These are phyloP conservation scores for Pestalotiopsis sp. DNA, from an alignment of 2,329 filamentous ascomycete species.

Conservation along the genomic window DNA sequence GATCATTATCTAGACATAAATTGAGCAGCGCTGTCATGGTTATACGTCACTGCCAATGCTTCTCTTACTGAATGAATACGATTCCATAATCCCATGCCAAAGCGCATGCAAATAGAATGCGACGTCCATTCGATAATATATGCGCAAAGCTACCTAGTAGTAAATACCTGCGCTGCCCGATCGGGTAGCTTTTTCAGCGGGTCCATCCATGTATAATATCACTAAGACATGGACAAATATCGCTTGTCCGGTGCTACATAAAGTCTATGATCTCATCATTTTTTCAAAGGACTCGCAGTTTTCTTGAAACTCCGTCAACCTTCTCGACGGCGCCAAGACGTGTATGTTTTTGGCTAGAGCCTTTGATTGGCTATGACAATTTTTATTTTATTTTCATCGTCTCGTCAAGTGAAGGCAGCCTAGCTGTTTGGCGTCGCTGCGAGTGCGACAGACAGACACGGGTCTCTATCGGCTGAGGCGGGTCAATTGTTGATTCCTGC, in stretches of 20 bases:
- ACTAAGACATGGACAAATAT: too few relatives aligned
- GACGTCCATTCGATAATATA: not conserved
- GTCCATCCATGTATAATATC: not conserved
- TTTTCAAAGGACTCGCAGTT: conserved; percentile 4
- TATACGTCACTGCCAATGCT: not conserved
- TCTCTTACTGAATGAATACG: too few relatives aligned
- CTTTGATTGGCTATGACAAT: not conserved
- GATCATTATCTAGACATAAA: not conserved
- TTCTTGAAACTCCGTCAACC: conserved; percentile 1
- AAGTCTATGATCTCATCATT: conserved; percentile 17
- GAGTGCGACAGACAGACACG: not conserved
- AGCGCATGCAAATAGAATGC: not conserved
- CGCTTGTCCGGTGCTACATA: not conserved
- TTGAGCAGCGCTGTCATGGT: too few relatives aligned
- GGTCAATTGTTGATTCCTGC: not conserved
- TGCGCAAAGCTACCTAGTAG: not conserved
- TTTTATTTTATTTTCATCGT: not conserved
- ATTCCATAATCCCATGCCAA: not conserved
- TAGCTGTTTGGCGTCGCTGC: not conserved
- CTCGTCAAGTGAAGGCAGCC: not conserved
- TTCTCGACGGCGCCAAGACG: not conserved
- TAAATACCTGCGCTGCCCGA: not conserved
- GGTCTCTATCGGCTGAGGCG: not conserved
- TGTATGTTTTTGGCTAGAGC: not conserved
- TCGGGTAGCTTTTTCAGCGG: not conserved